Evolutionary conservation across 345 rosid species (phyloP).

Genomic region (Citrus sinensis): DNA sequence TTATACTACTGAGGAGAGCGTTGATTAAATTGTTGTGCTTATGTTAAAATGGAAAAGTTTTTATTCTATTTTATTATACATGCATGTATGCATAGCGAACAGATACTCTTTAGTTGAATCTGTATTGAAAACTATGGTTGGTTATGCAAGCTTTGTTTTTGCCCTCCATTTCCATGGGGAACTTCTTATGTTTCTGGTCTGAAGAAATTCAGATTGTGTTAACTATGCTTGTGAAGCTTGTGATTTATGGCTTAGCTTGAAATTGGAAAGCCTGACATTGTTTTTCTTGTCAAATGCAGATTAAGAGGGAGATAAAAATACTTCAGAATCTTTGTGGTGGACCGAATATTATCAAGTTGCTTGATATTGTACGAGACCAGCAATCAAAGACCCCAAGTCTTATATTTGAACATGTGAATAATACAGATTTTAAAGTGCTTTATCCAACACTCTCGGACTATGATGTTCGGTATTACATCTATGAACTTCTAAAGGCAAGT

Average conservation of each 20-base stretch:
- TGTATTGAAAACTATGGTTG: neutral
- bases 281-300: constrained; percentile 42
- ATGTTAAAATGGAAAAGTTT: neutral
- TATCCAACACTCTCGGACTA: constrained; percentile 85
- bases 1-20: neutral
- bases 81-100: neutral
- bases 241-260: constrained; percentile 1
- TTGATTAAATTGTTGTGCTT: neutral
- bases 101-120: neutral
- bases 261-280: neutral
- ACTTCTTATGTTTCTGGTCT: neutral
- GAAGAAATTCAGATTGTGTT: neutral
- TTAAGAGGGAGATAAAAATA: constrained; percentile 96
- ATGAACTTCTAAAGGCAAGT: constrained; percentile 81
- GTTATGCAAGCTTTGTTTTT: neutral
- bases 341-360: constrained; percentile 86
- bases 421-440: constrained; percentile 90
- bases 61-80: neutral
- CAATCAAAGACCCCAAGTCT: constrained; percentile 94
- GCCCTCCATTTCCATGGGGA: neutral
- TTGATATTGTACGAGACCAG: constrained; percentile 96
- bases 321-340: constrained; percentile 98
- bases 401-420: constrained; percentile 88
- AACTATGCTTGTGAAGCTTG: neutral
- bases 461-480: constrained; percentile 86